Percentiles rank a stretch among this genome's conserved stretches.
Conservation (phyloP, 148 eudicot species). For the Diospyros kaki region DNA sequence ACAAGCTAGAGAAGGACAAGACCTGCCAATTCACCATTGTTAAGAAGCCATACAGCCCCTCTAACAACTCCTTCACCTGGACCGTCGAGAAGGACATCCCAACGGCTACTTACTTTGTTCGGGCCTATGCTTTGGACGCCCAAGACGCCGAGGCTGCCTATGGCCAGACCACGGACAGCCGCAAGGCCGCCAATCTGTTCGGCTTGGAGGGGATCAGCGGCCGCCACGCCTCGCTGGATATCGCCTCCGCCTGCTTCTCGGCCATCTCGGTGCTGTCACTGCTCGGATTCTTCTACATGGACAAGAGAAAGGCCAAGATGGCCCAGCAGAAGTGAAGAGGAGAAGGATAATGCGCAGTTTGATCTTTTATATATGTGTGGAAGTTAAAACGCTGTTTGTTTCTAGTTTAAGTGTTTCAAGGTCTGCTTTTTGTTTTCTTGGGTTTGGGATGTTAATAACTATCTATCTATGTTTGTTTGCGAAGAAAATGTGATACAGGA, state of each 20-base stretch:
- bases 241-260: background rate
- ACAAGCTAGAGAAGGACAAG: constrained; percentile 56
- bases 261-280: constrained; percentile 55
- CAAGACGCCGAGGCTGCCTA: background rate
- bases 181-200: background rate
- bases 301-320: constrained; percentile 40
- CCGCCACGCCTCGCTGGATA: background rate
- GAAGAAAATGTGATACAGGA: too few relatives aligned
- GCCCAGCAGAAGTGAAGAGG: constrained; percentile 23
- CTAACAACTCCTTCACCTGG: constrained; percentile 34
- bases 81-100: constrained; percentile 50
- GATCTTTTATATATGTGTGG: too few relatives aligned
- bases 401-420: too few relatives aligned
- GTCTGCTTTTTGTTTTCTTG: too few relatives aligned
- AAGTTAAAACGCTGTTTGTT: too few relatives aligned
- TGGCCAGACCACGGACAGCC: constrained; percentile 14
- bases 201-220: background rate
- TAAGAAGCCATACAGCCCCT: constrained; percentile 24
- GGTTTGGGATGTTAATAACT: too few relatives aligned
- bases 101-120: constrained; percentile 54
- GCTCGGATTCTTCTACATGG: constrained; percentile 63
- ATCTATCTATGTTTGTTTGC: too few relatives aligned
- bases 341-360: too few relatives aligned
- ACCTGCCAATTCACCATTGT: constrained; percentile 56
- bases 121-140: background rate